A percentile compares a stretch with the other conserved stretches of the same genome.
These are phyloP conservation scores for Thalassiosira oceanica DNA, from an alignment of 352 stramenopile genomes.

Conservation along the genomic window DNA sequence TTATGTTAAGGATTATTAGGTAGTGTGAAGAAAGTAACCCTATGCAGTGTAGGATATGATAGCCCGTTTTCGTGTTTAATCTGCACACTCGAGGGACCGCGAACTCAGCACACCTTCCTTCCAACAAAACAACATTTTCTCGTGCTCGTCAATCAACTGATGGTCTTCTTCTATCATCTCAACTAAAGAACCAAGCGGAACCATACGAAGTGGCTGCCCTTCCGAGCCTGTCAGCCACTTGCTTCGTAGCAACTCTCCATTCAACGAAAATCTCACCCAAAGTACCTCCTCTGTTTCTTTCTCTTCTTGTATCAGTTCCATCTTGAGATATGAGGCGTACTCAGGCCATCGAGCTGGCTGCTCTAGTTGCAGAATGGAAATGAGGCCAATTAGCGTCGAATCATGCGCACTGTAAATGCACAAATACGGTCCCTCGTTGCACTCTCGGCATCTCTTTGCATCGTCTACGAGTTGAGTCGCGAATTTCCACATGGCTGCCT, in stretches of 20 bases:
- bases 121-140: slow-evolving; percentile 1
- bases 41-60: too few species aligned
- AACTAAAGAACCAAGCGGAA: slow-evolving; percentile 38
- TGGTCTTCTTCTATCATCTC: slow-evolving; percentile 53
- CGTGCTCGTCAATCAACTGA: slow-evolving; percentile 7
- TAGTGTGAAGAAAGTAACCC: too few species aligned
- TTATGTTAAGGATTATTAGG: too few species aligned
- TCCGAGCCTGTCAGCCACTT: slow-evolving; percentile 39
- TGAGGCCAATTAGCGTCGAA: slow-evolving; percentile 69
- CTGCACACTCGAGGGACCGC: too few species aligned
- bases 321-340: slow-evolving; percentile 64
- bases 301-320: slow-evolving; percentile 64
- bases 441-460: slow-evolving; percentile 8
- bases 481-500: slow-evolving; percentile 68
- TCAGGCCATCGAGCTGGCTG: slow-evolving; percentile 60
- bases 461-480: slow-evolving; percentile 32
- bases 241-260: slow-evolving; percentile 58
- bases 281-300: slow-evolving; percentile 13
- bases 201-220: slow-evolving; percentile 41
- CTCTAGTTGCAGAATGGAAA: slow-evolving; percentile 68
- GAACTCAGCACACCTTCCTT: slow-evolving; percentile 8
- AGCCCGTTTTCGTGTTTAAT: too few species aligned
- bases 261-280: slow-evolving; percentile 70
- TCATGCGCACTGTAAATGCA: slow-evolving; percentile 72
- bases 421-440: slow-evolving; percentile 44